Evolutionary conservation across 2,329 filamentous ascomycete genomes (phyloP).

Genomic region (Ophiosphaerella herpotricha): DNA sequence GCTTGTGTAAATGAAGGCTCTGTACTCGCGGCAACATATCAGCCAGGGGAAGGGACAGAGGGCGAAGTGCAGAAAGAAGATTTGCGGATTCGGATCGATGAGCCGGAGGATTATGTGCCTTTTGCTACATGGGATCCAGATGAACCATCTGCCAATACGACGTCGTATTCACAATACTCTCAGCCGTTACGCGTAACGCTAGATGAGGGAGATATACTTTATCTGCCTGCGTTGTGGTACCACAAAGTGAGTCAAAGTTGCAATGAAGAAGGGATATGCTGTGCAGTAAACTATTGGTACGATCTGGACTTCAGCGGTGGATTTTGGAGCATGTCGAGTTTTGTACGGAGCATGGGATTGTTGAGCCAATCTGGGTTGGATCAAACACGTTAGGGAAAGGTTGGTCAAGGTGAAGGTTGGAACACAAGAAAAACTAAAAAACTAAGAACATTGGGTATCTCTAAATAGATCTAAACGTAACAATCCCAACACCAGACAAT

Average conservation of each 20-base stretch:
- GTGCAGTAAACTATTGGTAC: slow-evolving; percentile 86
- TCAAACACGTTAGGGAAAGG: not conserved
- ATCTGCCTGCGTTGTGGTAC: slow-evolving; percentile 79
- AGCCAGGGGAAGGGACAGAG: slow-evolving; percentile 18
- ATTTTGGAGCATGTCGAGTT: slow-evolving; percentile 66
- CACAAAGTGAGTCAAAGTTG: slow-evolving; percentile 80
- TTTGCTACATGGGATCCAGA: slow-evolving; percentile 80
- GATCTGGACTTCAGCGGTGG: slow-evolving; percentile 77
- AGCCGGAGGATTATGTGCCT: slow-evolving; percentile 58
- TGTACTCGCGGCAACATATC: slow-evolving; percentile 65
- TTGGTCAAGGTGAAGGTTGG: not conserved
- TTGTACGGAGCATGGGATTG: slow-evolving; percentile 48
- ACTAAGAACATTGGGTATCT: slow-evolving; percentile 32
- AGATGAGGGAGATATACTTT: slow-evolving; percentile 77
- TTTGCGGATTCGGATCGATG: slow-evolving; percentile 40
- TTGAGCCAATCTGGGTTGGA: slow-evolving; percentile 14
- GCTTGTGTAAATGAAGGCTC: slow-evolving; percentile 69
- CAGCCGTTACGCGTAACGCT: slow-evolving; percentile 70
- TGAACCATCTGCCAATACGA: slow-evolving; percentile 49
- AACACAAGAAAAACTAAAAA: slow-evolving; percentile 2
- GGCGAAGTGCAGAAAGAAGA: slow-evolving; percentile 4
- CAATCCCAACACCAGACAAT: slow-evolving; percentile 22
- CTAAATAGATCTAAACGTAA: slow-evolving; percentile 5
- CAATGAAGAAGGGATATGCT: slow-evolving; percentile 70
- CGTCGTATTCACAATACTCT: slow-evolving; percentile 64